Percentiles rank a stretch among this genome's conserved stretches.
Evolutionary conservation across 768 basidiomycete genomes (phyloP).

Genomic region (Suillus discolor): DNA sequence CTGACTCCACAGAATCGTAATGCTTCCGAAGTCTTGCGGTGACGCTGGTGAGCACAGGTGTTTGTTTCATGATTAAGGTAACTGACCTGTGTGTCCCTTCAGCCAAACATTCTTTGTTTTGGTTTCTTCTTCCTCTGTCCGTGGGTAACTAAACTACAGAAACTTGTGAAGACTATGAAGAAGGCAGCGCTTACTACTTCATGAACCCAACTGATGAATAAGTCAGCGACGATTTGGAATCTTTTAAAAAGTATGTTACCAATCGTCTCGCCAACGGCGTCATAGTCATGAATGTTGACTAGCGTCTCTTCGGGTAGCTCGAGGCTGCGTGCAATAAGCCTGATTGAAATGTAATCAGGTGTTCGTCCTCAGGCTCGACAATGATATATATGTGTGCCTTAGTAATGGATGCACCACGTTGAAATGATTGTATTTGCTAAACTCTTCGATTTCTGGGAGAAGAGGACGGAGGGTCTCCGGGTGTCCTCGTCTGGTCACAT

Average conservation of each 20-base stretch:
- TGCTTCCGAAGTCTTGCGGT: constrained; percentile 49
- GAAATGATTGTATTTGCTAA: constrained; percentile 52
- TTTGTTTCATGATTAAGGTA: too few relatives aligned
- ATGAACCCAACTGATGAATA: constrained; percentile 54
- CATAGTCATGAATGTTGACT: constrained; percentile 48
- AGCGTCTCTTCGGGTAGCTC: constrained; percentile 57
- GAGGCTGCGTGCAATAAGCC: constrained; percentile 52
- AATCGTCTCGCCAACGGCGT: constrained; percentile 43
- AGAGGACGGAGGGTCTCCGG: constrained; percentile 52
- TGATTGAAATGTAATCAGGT: constrained; percentile 18
- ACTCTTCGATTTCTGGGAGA: constrained; percentile 53
- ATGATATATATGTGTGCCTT: constrained; percentile 31
- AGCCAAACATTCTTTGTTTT: constrained; percentile 61
- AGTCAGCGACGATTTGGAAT: background rate
- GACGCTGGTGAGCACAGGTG: background rate
- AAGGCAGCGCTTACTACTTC: constrained; percentile 55
- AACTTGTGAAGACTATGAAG: background rate
- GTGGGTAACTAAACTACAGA: constrained; percentile 45
- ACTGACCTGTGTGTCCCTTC: constrained; percentile 58
- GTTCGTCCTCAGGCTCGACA: background rate
- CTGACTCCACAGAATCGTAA: constrained; percentile 64
- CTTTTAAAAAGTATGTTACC: constrained; percentile 28
- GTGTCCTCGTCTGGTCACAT: constrained; percentile 48
- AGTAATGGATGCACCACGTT: constrained; percentile 54
- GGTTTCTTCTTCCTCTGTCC: constrained; percentile 48